Base-by-base conservation (phyloP, 2,329 filamentous ascomycete species). In the Ramichloridium luteum region DNA sequence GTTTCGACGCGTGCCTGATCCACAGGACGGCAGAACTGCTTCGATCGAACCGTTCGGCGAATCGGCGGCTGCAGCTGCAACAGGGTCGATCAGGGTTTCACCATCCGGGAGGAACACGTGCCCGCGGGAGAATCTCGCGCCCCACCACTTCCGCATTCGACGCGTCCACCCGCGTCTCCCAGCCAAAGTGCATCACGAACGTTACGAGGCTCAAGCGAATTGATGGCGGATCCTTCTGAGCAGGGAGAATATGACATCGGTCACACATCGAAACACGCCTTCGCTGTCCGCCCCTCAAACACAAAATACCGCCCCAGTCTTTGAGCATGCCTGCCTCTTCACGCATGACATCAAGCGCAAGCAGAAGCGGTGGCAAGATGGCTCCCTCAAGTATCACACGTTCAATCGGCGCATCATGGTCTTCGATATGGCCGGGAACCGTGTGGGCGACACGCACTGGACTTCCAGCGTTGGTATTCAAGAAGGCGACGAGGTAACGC, bases 371-470 rank as follows among this genome's bases (percentile, higher is more conserved):
- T 94, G 86, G 86, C 83, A 93, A 49, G 86, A 94, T 76, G 86
- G 88, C 20, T 75, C 75, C 31, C 70, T 94, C 39, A 80, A 79
- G 42, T 93, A 79, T 43, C 86, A 94, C 51, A 79, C 80, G 1
- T 93, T 93, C 70, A 94, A 94, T 61, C 82, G 77, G 51, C 75
- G 83, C 4, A 65, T 90, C 37, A 92, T 94, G 82, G 81, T 92
- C 5, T 88, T 90, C 47, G 85, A 93, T 54, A 75, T 82, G 28
- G 64, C 72, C 2, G 74, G 80, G 0, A 83, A 86, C 52, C 83
- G 78, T 43, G 69, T 94, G 16, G 86, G 85, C 3, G 86, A 93
- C 53, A 73, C 75, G 17, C 83, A 93, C 57, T 90, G 81, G 77
- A 74, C 74, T 26, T 68, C 75, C 27, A 68, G 71, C 31, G 69